phyloP scores from a whole-genome alignment of 2,329 filamentous ascomycete genomes.

The Magnaporthiopsis rhizophila region DNA sequence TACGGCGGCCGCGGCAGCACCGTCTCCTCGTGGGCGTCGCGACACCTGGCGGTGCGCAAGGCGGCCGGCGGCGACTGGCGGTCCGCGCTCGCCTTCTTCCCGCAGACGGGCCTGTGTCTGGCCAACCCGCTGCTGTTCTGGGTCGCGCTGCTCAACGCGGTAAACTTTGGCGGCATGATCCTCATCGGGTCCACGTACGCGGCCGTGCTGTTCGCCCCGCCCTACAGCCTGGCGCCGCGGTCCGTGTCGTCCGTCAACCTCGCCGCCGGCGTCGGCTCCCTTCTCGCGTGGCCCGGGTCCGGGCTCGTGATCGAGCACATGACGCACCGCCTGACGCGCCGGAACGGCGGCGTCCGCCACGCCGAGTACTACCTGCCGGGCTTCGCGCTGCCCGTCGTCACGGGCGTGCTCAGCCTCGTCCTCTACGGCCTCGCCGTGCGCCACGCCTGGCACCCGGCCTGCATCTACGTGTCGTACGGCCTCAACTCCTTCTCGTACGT shows the following conservation, averaged over 20 bases:
- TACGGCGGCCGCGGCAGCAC: background rate
- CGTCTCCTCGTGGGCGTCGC: background rate
- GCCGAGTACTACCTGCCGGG: constrained; percentile 19
- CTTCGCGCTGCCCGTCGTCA: constrained; percentile 16
- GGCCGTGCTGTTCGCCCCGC: constrained; percentile 12
- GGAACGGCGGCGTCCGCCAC: constrained; percentile 18
- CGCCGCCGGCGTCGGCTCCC: constrained; percentile 12
- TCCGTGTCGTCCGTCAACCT: constrained; percentile 11
- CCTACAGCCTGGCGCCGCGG: constrained; percentile 11
- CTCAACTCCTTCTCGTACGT: constrained; percentile 17
- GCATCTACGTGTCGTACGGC: constrained; percentile 13
- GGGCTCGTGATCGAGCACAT: constrained; percentile 13
- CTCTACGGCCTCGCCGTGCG: constrained; percentile 14
- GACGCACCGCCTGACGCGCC: constrained; percentile 16
- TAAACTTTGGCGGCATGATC: constrained; percentile 18
- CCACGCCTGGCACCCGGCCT: constrained; percentile 8
- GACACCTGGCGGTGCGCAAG: constrained; percentile 6
- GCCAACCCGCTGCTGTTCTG: constrained; percentile 20
- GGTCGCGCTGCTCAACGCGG: constrained; percentile 17
- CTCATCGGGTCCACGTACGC: constrained; percentile 15
- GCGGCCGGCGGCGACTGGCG: constrained; percentile 11
- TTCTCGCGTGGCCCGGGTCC: constrained; percentile 14
- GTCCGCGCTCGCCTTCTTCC: constrained; percentile 12
- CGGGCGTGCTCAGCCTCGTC: constrained; percentile 14
- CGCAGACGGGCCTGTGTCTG: constrained; percentile 18